These are phyloP conservation scores for Draba incana DNA, from an alignment of 345 rosid genomes.

Conservation along the genomic window DNA sequence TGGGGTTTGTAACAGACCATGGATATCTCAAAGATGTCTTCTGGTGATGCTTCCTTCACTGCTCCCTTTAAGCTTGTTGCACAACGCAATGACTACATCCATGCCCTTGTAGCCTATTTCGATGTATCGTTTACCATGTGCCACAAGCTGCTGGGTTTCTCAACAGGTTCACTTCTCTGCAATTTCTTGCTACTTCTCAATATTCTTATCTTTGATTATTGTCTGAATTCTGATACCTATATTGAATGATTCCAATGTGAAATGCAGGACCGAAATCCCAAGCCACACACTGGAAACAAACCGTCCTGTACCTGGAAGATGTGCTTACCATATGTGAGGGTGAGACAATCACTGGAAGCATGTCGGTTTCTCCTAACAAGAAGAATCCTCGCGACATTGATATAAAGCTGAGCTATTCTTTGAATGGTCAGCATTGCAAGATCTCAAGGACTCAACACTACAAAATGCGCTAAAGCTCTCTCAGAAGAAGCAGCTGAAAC, in stretches of 20 bases:
- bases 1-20: slow-evolving; percentile 64
- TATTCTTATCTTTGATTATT: not conserved
- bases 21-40: slow-evolving; percentile 94
- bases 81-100: slow-evolving; percentile 95
- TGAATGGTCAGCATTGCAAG: slow-evolving; percentile 65
- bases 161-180: slow-evolving; percentile 67
- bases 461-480: slow-evolving; percentile 66
- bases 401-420: slow-evolving; percentile 72
- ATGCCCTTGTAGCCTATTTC: slow-evolving; percentile 96
- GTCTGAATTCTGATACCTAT: slow-evolving; percentile 7
- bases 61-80: slow-evolving; percentile 95
- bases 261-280: slow-evolving; percentile 72
- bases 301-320: slow-evolving; percentile 89
- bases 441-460: slow-evolving; percentile 68
- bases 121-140: slow-evolving; percentile 96
- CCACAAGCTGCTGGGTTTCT: slow-evolving; percentile 92
- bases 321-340: slow-evolving; percentile 93
- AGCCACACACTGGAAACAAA: slow-evolving; percentile 97
- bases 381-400: slow-evolving; percentile 93
- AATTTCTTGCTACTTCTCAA: not conserved
- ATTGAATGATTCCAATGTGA: slow-evolving; percentile 1
- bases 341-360: slow-evolving; percentile 78
- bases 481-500: not conserved
- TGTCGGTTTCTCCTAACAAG: slow-evolving; percentile 88
- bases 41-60: slow-evolving; percentile 96